Base-by-base conservation (phyloP, 2,329 filamentous ascomycete species). In the Trichoderma semiorbis region DNA sequence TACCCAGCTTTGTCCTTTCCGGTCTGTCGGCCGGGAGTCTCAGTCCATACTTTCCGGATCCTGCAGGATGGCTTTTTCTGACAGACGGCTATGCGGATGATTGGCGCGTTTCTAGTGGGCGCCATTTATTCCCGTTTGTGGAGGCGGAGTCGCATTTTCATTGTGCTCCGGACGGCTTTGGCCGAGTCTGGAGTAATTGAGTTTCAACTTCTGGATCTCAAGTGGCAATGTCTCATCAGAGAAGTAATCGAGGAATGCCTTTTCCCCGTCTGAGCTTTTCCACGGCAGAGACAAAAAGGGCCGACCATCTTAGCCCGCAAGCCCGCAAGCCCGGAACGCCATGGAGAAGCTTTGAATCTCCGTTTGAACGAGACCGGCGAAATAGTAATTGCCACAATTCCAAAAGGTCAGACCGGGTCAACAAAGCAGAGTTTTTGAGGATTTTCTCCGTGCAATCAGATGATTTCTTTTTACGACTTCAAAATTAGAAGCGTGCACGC, bases 111-210 rank as follows among this genome's bases (percentile, higher is more conserved):
- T 34, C 36, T 61, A 69, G 39, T 61, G 67, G 57, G 43, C 67
- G 67, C 67, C 67, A 69, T 69, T 24, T 65, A 26, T 60, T 53
- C 28, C 34, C 67, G 30, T 62, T 30, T 69, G 67, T 69, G 67
- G 67, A 69, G 67, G 67, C 67, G 67, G 55, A 69, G 57, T 69
- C 57, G 34, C 39, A 28, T 36, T 53, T 43, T 32, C 34, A 68
- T 36, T 69, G 66, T 47, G 57, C 55, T 69, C 39, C 16, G 57
- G 55, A 34, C 30, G 14, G n/a, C 24, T n/a, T 50, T 62, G 39
- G 16, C 26, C 53, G 36, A 53, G 28, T 16, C 53, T 69, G 21
- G 21, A 24, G 39, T 18, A 53, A 60, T 69, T 69, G 39, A 69
- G 57, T 69, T 69, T 62, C 26, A 50, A 62, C 28, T 34, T 36